Percentiles rank a stretch among this genome's conserved stretches.
These are phyloP conservation scores for Rhododendron kiyosumense DNA, from an alignment of 148 eudicot genomes.

Conservation along the genomic window DNA sequence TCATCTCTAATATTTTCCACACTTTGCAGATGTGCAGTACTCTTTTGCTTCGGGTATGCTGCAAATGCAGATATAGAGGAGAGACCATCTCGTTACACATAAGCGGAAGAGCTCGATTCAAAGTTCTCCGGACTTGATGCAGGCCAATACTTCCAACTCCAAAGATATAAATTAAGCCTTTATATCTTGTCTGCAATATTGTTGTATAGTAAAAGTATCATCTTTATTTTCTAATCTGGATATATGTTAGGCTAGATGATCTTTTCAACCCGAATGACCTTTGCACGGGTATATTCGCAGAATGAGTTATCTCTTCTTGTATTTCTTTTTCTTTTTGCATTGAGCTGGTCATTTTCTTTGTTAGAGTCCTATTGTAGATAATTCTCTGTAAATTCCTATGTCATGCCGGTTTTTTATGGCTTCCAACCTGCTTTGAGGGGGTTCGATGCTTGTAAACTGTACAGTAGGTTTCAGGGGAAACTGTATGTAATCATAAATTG, in stretches of 20 bases:
- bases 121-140: not conserved
- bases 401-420: not conserved
- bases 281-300: not conserved
- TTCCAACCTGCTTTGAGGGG: slow-evolving; percentile 1
- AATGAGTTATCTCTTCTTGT: not conserved
- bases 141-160: not conserved
- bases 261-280: not conserved
- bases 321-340: not conserved
- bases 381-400: not conserved
- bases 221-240: not conserved
- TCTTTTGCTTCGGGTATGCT: not conserved
- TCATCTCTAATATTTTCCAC: not conserved
- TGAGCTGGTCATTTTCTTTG: not conserved
- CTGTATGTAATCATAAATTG: not conserved
- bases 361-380: not conserved
- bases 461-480: not conserved
- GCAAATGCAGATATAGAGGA: not conserved
- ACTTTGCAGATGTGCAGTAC: not conserved
- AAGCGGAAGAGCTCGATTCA: not conserved
- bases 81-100: not conserved
- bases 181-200: not conserved
- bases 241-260: not conserved
- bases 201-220: not conserved
- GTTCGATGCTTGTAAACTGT: not conserved
- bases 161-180: not conserved